A percentile compares a stretch with the other conserved stretches of the same genome.
These are phyloP conservation scores for Royoungia palumana DNA, from an alignment of 768 basidiomycete species.

Conservation along the genomic window DNA sequence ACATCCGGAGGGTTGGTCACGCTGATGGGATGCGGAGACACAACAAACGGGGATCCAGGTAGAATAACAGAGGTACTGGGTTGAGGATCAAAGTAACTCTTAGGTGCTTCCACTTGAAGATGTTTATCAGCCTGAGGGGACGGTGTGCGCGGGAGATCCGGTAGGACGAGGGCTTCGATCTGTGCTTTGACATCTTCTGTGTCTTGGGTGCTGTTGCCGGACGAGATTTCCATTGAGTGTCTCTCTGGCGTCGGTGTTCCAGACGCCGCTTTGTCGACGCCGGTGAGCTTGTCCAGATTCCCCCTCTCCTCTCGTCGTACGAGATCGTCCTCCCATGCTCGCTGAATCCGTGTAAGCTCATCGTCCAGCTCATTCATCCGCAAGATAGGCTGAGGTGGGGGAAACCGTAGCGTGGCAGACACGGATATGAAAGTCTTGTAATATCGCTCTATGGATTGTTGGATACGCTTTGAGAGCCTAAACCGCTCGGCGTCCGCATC, in stretches of 20 bases:
- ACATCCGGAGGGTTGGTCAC: slow-evolving; percentile 32
- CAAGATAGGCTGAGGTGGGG: slow-evolving; percentile 83
- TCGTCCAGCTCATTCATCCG: slow-evolving; percentile 89
- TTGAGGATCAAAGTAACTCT: slow-evolving; percentile 44
- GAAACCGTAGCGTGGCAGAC: slow-evolving; percentile 88
- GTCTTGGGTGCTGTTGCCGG: slow-evolving; percentile 19
- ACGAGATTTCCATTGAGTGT: slow-evolving; percentile 9
- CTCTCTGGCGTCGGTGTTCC: slow-evolving; percentile 31
- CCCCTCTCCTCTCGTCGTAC: slow-evolving; percentile 69
- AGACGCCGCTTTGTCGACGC: slow-evolving; percentile 14
- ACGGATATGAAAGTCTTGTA: slow-evolving; percentile 86
- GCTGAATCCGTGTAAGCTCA: slow-evolving; percentile 63
- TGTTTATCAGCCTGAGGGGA: slow-evolving; percentile 29
- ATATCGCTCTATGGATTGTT: slow-evolving; percentile 81
- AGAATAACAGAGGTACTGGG: slow-evolving; percentile 27
- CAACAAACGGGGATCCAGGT: slow-evolving; percentile 29
- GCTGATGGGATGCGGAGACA: slow-evolving; percentile 30
- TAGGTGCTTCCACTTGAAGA: slow-evolving; percentile 29
- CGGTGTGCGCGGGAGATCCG: slow-evolving; percentile 39
- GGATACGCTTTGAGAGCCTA: slow-evolving; percentile 71
- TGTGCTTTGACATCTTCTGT: slow-evolving; percentile 61
- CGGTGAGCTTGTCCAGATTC: slow-evolving; percentile 16
- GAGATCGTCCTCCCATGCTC: slow-evolving; percentile 85
- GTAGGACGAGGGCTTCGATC: slow-evolving; percentile 51
- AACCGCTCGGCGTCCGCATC: slow-evolving; percentile 71